These are phyloP conservation scores for Calonectria multiphialidica DNA, from an alignment of 2,329 filamentous ascomycete species.

Conservation along the genomic window DNA sequence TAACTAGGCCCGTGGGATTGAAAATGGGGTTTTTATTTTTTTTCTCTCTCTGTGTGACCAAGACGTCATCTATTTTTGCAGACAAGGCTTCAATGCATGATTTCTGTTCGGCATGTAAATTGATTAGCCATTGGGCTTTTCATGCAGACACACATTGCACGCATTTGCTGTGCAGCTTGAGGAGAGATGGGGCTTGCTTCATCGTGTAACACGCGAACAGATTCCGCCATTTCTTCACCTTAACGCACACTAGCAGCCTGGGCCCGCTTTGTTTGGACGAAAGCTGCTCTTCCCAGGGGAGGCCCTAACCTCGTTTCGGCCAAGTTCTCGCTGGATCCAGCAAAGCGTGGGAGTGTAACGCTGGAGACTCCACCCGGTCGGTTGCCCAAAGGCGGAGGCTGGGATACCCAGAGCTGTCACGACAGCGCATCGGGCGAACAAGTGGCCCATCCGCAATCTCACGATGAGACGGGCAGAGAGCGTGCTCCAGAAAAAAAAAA, in stretches of 20 bases:
- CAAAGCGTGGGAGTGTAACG: background rate
- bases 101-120: background rate
- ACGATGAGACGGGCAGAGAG: background rate
- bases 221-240: background rate
- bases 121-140: background rate
- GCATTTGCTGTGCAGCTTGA: background rate
- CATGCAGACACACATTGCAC: constrained; percentile 7
- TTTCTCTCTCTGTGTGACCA: background rate
- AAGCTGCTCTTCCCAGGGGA: background rate
- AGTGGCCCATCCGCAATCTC: constrained; percentile 19
- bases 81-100: background rate
- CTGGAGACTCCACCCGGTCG: constrained; percentile 2
- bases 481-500: background rate
- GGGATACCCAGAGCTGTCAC: constrained; percentile 20
- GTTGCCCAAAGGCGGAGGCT: constrained; percentile 9
- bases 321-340: background rate
- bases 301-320: background rate
- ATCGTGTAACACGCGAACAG: background rate
- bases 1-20: background rate
- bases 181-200: background rate
- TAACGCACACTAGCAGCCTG: background rate
- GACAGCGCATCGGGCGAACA: constrained; percentile 12
- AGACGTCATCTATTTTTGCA: background rate
- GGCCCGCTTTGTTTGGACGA: background rate
- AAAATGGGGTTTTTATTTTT: too few relatives aligned